A percentile compares a stretch with the other conserved stretches of the same genome.
phyloP scores from a whole-genome alignment of 108 stramenopile genomes.

The Chaetoceros muelleri region DNA sequence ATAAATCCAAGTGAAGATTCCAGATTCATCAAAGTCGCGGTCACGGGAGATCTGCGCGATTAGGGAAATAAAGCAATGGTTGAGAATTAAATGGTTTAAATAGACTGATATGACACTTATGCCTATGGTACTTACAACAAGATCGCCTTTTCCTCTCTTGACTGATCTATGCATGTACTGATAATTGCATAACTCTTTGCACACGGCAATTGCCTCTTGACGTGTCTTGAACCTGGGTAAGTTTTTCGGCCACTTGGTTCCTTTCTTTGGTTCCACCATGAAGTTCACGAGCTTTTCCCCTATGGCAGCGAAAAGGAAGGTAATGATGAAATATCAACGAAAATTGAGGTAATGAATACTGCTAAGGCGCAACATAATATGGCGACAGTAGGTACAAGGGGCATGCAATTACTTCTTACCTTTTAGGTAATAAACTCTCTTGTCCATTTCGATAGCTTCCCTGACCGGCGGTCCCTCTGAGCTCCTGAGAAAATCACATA shows the following conservation, averaged over 20 bases:
- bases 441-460: conserved; percentile 88
- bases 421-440: conserved; percentile 95
- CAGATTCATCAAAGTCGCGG: conserved; percentile 84
- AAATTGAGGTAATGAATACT: background rate
- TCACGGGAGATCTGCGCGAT: conserved; percentile 58
- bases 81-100: background rate
- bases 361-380: background rate
- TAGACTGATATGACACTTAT: background rate
- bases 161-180: conserved; percentile 89
- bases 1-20: conserved; percentile 96
- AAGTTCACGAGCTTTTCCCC: conserved; percentile 93
- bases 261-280: conserved; percentile 85
- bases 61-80: background rate
- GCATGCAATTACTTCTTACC: too few relatives aligned
- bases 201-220: conserved; percentile 73
- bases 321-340: too few relatives aligned
- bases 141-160: conserved; percentile 86
- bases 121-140: conserved; percentile 38
- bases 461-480: conserved; percentile 74
- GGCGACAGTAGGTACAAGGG: background rate
- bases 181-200: conserved; percentile 71
- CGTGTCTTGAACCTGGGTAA: conserved; percentile 74
- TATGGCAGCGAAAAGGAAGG: conserved; percentile 13
- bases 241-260: conserved; percentile 82
- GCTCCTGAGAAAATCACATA: conserved; percentile 78